These are phyloP conservation scores for Toxoplasma gondii DNA, from an alignment of 169 alveolate genomes.

Conservation along the genomic window DNA sequence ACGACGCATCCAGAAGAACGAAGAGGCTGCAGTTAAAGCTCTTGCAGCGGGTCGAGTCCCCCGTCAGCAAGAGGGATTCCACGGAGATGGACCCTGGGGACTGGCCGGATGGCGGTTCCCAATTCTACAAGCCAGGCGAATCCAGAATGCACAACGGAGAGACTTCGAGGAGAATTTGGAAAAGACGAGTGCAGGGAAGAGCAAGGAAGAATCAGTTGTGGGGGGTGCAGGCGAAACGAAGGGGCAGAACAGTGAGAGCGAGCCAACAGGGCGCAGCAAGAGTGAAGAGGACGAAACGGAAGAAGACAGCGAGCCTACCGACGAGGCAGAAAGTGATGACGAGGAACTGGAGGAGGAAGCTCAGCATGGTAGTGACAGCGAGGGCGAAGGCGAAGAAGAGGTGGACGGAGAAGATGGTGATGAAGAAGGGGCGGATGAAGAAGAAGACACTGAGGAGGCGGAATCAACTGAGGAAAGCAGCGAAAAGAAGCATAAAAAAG, in stretches of 20 bases:
- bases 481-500: background rate
- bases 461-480: background rate
- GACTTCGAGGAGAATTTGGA: background rate
- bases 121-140: background rate
- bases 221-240: background rate
- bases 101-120: conserved; percentile 25
- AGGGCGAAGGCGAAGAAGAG: conserved; percentile 6
- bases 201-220: background rate
- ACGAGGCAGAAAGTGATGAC: conserved; percentile 6
- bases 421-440: background rate
- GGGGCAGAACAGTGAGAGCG: background rate
- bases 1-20: conserved; percentile 10
- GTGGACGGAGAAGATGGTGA: background rate
- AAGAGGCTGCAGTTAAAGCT: conserved; percentile 1
- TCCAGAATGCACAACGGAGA: background rate
- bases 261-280: background rate
- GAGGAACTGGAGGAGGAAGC: background rate
- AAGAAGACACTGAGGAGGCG: conserved; percentile 16
- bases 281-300: background rate
- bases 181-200: background rate
- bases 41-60: background rate
- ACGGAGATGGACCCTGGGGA: background rate
- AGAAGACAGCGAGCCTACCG: background rate
- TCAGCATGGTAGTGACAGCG: background rate
- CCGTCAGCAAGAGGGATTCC: conserved; percentile 1